Base-by-base conservation (phyloP, 2,329 filamentous ascomycete species). In the Incumbomyces delicatus region DNA sequence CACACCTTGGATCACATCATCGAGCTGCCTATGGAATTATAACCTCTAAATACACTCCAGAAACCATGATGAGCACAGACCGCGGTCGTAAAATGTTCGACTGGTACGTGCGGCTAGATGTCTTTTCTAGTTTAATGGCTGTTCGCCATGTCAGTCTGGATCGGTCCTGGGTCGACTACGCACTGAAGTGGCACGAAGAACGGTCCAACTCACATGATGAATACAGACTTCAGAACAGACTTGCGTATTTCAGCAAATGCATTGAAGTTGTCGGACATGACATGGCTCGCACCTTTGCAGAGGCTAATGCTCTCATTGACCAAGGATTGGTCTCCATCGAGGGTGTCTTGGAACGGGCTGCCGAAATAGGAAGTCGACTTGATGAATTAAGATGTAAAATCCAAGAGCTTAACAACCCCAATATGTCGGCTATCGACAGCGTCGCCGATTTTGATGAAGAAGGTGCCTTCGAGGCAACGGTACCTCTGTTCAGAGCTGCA, bases 41-140 rank as follows among this genome's bases (percentile, higher is more conserved):
- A 38, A 83, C 76, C 1, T 78, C 83, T 36, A 68, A 95, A 0
- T 89, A 87, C 61, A 87, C 81, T 0, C 85, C 87, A 0, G 72
- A 88, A 51, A 83, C 80, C 0, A 79, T 86, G 36, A 80, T 83
- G 68, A 72, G 84, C 53, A 84, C 82, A 8, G 73, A 83, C 3
- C 75, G 85, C 12, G 78, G 83, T 27, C 78, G 85, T 27, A 80
- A 84, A 58, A 79, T 92, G 37, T 75, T 94, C 41, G 73, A 76
- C n/a, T 96, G 92, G 92, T 95, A 95, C 63, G 75, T 81, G 27
- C 81, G 89, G 31, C 94, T 94, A 60, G 92, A 96, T 62, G 74
- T 89, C 8, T 85, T 89, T 48, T 81, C 87, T 5, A 85, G 85
- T 1, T 76, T 95, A 51, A 81, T 95, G 73, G 85, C 85, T 18